These are phyloP conservation scores for Tuber calosporum DNA, from an alignment of 495 filamentous ascomycete genomes.

Conservation along the genomic window DNA sequence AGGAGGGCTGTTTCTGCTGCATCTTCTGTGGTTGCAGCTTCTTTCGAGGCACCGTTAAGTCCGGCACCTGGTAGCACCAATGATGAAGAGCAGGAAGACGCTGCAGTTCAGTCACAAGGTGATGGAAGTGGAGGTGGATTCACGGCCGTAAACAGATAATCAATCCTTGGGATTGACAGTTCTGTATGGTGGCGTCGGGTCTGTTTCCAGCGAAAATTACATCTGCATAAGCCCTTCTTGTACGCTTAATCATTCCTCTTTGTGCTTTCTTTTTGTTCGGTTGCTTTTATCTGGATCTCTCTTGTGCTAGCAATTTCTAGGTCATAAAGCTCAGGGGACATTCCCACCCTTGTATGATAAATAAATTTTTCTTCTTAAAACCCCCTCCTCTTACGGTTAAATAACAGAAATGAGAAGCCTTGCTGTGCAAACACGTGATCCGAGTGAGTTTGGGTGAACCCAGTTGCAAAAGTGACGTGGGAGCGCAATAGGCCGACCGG, in stretches of 20 bases:
- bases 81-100: constrained; percentile 41
- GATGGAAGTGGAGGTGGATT: constrained; percentile 40
- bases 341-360: not conserved
- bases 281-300: not conserved
- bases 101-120: constrained; percentile 18
- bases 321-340: not conserved
- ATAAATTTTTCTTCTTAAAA: not conserved
- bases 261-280: not conserved
- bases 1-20: constrained; percentile 35
- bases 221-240: not conserved
- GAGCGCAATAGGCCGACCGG: not conserved
- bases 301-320: not conserved
- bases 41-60: constrained; percentile 33
- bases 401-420: not conserved
- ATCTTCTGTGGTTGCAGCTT: constrained; percentile 34
- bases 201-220: constrained; percentile 4
- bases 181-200: not conserved
- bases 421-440: not conserved
- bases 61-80: constrained; percentile 36
- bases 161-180: not conserved
- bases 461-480: not conserved
- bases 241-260: constrained; percentile 2
- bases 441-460: not conserved
- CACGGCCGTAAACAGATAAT: constrained; percentile 44
- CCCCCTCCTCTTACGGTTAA: too few relatives aligned